Base-by-base conservation (phyloP, 2,329 filamentous ascomycete genomes). In the Dothistroma pini region DNA sequence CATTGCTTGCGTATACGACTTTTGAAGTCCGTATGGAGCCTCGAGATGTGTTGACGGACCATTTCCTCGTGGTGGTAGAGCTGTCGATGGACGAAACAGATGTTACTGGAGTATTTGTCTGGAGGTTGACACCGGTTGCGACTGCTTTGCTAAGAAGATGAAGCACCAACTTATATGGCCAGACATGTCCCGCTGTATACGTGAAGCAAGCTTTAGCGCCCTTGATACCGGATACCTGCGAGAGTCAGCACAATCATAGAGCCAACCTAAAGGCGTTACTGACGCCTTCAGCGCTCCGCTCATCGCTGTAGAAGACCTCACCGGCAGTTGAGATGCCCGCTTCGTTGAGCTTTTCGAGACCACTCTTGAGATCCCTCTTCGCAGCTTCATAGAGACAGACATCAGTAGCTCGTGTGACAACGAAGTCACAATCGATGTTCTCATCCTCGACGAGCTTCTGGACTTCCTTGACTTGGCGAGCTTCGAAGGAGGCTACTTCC, bases 61-160 rank as follows among this genome's bases (percentile, higher is more conserved):
- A 68, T 21, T 49, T 21, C 14, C 55, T 44, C 25, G 49, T 25
- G 22, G 47, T 52, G 14, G 22, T 19, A 21, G 50, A n/a, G 14
- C 48, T 32, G 12, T 41, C 44, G 21, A 16, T 92, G 93, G 75
- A 93, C 93, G 0, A 90, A 89, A 88, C 88, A 90, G 38, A 90
- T 70, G 67, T 84, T 1, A 86, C 89, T 0, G 88, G 84, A 7
- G 89, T 92, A 59, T 81, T 84, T 3, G 89, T 91, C 74, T 92
- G 89, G 22, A 93, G 79, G 68, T 91, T 91, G 67, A 91, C 85
- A 10, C 60, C 64, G 86, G 0, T 84, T 14, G 63, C 53, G 8
- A 70, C 57, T 8, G 69, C 62, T 53, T 65, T 66, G 3, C 58
- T 55, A 12, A 71, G 63, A 10, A 71, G 58, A 31, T 68, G 64